Evolutionary conservation across 768 basidiomycete species (phyloP).

Genomic region (Pisolithus albus): DNA sequence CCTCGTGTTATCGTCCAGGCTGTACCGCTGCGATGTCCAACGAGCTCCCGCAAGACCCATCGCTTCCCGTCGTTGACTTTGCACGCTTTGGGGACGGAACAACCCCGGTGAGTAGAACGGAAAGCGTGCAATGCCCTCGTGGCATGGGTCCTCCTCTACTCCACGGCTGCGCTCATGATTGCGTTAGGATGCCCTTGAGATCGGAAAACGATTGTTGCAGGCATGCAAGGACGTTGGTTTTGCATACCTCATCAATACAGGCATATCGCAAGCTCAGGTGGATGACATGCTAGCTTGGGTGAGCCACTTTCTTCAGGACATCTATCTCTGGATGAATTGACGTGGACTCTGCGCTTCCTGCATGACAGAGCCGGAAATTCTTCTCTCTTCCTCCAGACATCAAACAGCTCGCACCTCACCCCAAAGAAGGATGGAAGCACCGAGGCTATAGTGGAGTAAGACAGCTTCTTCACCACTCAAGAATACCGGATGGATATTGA

Average conservation of each 20-base stretch:
- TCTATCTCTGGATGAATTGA: background rate
- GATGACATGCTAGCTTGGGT: conserved; percentile 40
- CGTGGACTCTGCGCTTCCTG: background rate
- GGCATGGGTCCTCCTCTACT: background rate
- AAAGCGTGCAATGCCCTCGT: background rate
- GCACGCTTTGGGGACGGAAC: conserved; percentile 10
- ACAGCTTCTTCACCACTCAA: background rate
- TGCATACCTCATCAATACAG: conserved; percentile 41
- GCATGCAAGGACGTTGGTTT: conserved; percentile 34
- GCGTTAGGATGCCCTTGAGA: conserved; percentile 11
- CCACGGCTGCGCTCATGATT: background rate
- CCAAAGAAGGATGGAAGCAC: conserved; percentile 38
- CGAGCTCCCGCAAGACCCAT: background rate
- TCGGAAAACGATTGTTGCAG: conserved; percentile 8
- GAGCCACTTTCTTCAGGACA: conserved; percentile 6
- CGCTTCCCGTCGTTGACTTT: conserved; percentile 10
- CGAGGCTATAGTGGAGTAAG: conserved; percentile 30
- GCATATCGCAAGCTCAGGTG: conserved; percentile 32
- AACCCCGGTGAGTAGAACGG: conserved; percentile 2
- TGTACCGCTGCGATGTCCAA: background rate
- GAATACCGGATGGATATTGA: background rate
- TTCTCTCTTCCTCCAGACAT: conserved; percentile 32
- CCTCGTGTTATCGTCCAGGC: background rate
- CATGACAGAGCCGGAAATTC: conserved; percentile 31
- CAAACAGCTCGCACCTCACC: conserved; percentile 42